phyloP scores from a whole-genome alignment of 2,329 filamentous ascomycete species.

The Fusarium sp. region DNA sequence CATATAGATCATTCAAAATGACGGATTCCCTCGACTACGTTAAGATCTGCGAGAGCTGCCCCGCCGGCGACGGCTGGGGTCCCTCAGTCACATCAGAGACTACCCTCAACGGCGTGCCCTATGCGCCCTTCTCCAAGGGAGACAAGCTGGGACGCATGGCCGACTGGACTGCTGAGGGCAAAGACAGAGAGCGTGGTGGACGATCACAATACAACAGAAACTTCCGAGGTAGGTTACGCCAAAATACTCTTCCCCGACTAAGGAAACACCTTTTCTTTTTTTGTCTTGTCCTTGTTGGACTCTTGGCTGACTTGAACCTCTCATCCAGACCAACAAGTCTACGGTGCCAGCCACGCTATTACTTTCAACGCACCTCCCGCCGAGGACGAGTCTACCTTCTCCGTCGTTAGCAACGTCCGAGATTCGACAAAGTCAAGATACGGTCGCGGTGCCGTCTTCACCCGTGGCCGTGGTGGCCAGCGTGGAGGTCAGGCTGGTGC shows the following conservation, averaged over 20 bases:
- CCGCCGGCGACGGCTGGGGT: conserved; percentile 86
- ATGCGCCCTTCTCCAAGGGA: conserved; percentile 97
- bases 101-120: conserved; percentile 93
- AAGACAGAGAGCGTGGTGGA: conserved; percentile 82
- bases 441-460: conserved; percentile 89
- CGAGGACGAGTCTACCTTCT: conserved; percentile 98
- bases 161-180: conserved; percentile 94
- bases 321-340: conserved; percentile 88
- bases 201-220: conserved; percentile 92
- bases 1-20: conserved; percentile 50
- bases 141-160: conserved; percentile 99
- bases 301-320: conserved; percentile 18
- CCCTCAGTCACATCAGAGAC: conserved; percentile 85
- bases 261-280: neutral
- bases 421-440: conserved; percentile 88
- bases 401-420: conserved; percentile 94
- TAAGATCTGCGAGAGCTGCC: conserved; percentile 77
- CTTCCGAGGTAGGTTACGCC: conserved; percentile 78
- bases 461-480: conserved; percentile 87
- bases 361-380: conserved; percentile 90
- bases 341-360: conserved; percentile 87
- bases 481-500: conserved; percentile 72
- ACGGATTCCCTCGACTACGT: conserved; percentile 67
- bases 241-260: neutral
- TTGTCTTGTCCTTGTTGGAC: neutral